Base-by-base conservation (phyloP, 176 grass and related monocot species). In the Zea mays region DNA sequence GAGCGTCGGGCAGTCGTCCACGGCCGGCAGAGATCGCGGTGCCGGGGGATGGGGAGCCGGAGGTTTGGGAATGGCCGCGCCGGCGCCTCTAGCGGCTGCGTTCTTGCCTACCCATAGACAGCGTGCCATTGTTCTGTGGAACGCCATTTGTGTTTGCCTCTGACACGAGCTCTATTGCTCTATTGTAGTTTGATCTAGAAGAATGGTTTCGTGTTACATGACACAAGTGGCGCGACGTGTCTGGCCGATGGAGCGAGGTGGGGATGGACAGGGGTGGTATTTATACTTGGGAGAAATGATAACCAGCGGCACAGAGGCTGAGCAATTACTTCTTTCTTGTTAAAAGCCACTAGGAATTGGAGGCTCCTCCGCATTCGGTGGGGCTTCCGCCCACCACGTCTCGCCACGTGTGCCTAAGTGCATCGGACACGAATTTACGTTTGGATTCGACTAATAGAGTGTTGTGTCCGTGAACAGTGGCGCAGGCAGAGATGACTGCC, bases 1-100 rank as follows among this genome's bases (percentile, higher is more conserved):
- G 49, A 81, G 87, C 65, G 87, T 81, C 50, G 43, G 87, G 67
- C 78, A 85, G 20, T 81, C 87, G 4, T 89, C 82, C 6, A 89
- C 78, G 40, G 35, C 72, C 66, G 77, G 86, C 56, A 88, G 62
- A 15, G 83, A 14, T 17, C 59, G 35, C 0, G 78, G 12, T 3
- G 81, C 77, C 11, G 77, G 15, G 33, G 48, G 0, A 17, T 7
- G 16, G 84, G 60, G 6, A 13, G 67, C 11, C 10, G 76, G 58
- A 8, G 77, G 12, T 60, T 46, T 88, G 7, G 72, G 72, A 15
- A 10, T 35, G 61, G 59, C 36, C 0, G 58, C 43, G 34, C 48
- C 51, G 60, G 27, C 27, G 27, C 27, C 27, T n/a, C 45, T 14
- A 3, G 38, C 16, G 19, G 65, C 65, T 4, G 77, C 77, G 60